These are phyloP conservation scores for Rubus idaeus DNA, from an alignment of 306 rosid species.

Conservation along the genomic window DNA sequence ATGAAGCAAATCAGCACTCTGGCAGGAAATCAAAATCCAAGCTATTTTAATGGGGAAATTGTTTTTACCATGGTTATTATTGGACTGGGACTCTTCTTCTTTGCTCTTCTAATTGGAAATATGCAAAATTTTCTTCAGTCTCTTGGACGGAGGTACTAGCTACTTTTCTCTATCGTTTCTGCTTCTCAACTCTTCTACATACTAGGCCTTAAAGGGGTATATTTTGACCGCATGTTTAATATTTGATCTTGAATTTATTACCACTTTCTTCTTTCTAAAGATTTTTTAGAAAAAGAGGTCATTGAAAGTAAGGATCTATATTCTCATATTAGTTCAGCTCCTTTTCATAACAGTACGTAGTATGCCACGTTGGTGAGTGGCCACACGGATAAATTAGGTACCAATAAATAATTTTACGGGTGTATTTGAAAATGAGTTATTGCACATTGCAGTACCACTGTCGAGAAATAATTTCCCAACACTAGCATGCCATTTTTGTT, in stretches of 20 bases:
- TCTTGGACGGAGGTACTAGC: slow-evolving; percentile 66
- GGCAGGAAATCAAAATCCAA: slow-evolving; percentile 70
- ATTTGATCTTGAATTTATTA: not conserved
- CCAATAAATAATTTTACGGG: not conserved
- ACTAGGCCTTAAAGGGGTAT: not conserved
- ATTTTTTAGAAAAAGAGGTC: not conserved
- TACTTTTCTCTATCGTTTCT: not conserved
- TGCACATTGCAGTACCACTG: not conserved
- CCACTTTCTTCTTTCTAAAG: not conserved
- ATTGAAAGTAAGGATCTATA: not conserved
- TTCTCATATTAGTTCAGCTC: not conserved
- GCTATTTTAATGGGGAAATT: slow-evolving; percentile 71
- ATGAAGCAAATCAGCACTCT: slow-evolving; percentile 86
- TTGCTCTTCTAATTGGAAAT: slow-evolving; percentile 79
- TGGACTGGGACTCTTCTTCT: slow-evolving; percentile 79
- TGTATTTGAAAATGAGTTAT: not conserved
- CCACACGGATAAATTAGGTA: not conserved
- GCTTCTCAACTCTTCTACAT: not conserved
- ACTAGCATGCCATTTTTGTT: not conserved
- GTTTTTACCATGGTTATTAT: slow-evolving; percentile 70
- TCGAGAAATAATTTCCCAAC: not conserved
- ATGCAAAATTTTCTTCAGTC: slow-evolving; percentile 86
- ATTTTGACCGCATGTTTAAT: not conserved
- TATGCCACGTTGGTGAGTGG: not conserved
- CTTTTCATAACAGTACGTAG: not conserved